Evolutionary conservation across 2,329 filamentous ascomycete genomes (phyloP), one percentile per base, ranked within the genome.

Genomic region (Drechslera avenae): DNA sequence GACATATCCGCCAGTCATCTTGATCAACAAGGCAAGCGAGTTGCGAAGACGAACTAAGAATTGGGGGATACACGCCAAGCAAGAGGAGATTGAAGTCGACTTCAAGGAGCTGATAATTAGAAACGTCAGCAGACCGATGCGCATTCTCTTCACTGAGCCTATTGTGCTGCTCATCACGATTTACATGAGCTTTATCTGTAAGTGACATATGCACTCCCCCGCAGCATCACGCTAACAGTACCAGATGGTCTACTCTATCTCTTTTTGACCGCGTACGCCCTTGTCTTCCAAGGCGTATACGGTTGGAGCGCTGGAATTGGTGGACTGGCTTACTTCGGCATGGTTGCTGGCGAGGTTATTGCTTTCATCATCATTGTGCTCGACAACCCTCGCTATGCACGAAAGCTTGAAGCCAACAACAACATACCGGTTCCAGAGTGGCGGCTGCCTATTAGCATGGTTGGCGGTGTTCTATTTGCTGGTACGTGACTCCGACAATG

Each of bases 261-360:
- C 19, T 58, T 94, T 77, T 79, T 96, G 44, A 92, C 90, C 0
- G 89, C 90, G 1, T 95, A 95, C 63, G 87, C 89, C 0, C 83
- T 94, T 36, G 88, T 95, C 39, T 96, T 94, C 75, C 79, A 87
- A 54, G 70, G 74, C 2, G 80, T 91, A 4, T 88, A 96, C 71
- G 81, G 83, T 59, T 87, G 93, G 77, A 83, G 76, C 28, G 65
- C 80, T 1, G 91, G 91, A 49, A 74, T 89, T 14, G 82, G 86
- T 3, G 91, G 91, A 1, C 80, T 96, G 4, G 86, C 90, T 4
- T 96, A 91, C 72, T 90, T 96, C 63, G 91, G 91, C 46, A 90
- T 96, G 86, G 83, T 94, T 43, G 64, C 79, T 7, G 90, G 90
- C 39, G 83, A 91, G 67, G 54, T 93, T 13, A 73, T 90, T 46